These are phyloP conservation scores for Rheum nobile DNA, from an alignment of 148 eudicot genomes.

Conservation along the genomic window DNA sequence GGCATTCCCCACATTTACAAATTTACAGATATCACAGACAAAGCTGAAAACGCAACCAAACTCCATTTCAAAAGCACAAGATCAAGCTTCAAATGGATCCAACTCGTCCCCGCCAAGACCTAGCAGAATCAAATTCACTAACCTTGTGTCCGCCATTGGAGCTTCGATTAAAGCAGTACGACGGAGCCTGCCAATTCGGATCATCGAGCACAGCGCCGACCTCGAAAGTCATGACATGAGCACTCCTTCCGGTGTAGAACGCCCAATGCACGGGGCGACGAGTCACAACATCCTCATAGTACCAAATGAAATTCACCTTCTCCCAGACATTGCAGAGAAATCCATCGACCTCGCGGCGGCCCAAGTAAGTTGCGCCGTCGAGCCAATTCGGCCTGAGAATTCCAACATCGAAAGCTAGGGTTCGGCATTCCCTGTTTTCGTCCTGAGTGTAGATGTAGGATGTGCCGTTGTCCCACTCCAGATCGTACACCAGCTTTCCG, in stretches of 20 bases:
- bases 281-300: conserved; percentile 50
- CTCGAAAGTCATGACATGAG: conserved; percentile 8
- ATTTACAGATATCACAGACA: background rate
- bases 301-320: conserved; percentile 49
- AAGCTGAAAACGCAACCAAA: background rate
- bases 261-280: conserved; percentile 56
- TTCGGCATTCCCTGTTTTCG: conserved; percentile 18
- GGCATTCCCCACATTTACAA: background rate
- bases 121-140: background rate
- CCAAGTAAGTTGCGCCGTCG: conserved; percentile 34
- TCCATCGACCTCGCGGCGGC: conserved; percentile 30
- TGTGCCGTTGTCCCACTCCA: conserved; percentile 56
- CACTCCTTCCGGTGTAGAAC: conserved; percentile 32
- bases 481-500: conserved; percentile 29
- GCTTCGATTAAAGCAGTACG: conserved; percentile 1
- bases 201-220: conserved; percentile 6
- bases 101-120: background rate
- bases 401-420: conserved; percentile 30
- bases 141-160: background rate
- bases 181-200: conserved; percentile 4
- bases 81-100: background rate
- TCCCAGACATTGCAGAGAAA: conserved; percentile 52
- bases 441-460: conserved; percentile 32
- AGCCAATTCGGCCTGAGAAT: conserved; percentile 58
- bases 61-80: background rate